Evolutionary conservation across 768 basidiomycete species (phyloP).

Genomic region (Leccinellum albellum): DNA sequence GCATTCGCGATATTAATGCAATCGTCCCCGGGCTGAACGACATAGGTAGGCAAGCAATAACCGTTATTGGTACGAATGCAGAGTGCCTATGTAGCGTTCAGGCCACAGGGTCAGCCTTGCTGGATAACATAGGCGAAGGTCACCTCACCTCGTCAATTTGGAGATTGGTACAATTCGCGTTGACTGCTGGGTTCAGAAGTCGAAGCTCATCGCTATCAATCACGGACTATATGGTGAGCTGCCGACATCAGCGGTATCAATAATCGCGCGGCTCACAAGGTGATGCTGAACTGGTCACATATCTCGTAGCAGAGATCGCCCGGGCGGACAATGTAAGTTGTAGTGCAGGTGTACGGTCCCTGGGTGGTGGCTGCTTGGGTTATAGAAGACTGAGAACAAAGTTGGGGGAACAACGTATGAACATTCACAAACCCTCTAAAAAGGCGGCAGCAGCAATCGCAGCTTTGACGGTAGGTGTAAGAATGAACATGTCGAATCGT

Average conservation of each 20-base stretch:
- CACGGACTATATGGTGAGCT: not conserved
- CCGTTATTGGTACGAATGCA: slow-evolving; percentile 19
- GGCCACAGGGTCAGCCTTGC: not conserved
- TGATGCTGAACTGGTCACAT: slow-evolving; percentile 55
- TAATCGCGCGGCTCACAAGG: slow-evolving; percentile 45
- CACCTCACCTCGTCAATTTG: slow-evolving; percentile 40
- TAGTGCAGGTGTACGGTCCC: slow-evolving; percentile 56
- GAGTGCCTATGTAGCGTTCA: slow-evolving; percentile 28
- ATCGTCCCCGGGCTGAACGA: slow-evolving; percentile 45
- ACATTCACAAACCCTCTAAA: slow-evolving; percentile 18
- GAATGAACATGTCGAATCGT: no score
- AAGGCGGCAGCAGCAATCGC: slow-evolving; percentile 9
- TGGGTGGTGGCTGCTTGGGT: slow-evolving; percentile 39
- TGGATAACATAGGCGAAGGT: not conserved
- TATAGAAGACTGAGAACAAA: slow-evolving; percentile 7
- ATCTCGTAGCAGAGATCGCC: slow-evolving; percentile 65
- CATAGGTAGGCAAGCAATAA: slow-evolving; percentile 48
- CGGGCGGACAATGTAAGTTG: slow-evolving; percentile 39
- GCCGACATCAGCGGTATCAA: not conserved
- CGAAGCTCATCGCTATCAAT: slow-evolving; percentile 54
- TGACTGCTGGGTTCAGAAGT: slow-evolving; percentile 37
- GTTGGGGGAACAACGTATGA: not conserved
- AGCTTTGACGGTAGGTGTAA: slow-evolving; percentile 5
- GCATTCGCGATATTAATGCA: slow-evolving; percentile 42
- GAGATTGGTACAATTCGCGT: slow-evolving; percentile 57